A percentile compares a stretch with the other conserved stretches of the same genome.
Evolutionary conservation across 2,329 filamentous ascomycete genomes (phyloP).

Genomic region (Parasarocladium wereldwijsianum): DNA sequence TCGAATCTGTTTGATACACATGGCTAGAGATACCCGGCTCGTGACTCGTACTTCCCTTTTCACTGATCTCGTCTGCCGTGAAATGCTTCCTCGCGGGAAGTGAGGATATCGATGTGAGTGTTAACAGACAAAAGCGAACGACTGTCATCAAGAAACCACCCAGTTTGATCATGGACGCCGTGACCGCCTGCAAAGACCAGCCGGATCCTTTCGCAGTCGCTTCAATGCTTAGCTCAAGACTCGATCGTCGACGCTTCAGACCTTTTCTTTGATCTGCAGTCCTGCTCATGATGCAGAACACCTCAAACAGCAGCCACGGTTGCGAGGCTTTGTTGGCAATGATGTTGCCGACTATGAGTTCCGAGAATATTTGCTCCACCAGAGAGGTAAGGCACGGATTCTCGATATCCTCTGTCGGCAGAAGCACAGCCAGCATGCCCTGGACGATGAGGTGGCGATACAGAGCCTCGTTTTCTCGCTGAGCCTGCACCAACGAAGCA

Average conservation of each 20-base stretch:
- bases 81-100: slow-evolving; percentile 31
- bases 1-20: slow-evolving; percentile 3
- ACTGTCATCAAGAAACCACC: slow-evolving; percentile 40
- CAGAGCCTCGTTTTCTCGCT: slow-evolving; percentile 61
- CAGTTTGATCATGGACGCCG: slow-evolving; percentile 43
- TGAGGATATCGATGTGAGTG: slow-evolving; percentile 52
- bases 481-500: slow-evolving; percentile 36
- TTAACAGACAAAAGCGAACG: slow-evolving; percentile 50
- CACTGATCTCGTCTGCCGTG: slow-evolving; percentile 5
- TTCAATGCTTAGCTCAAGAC: slow-evolving; percentile 5
- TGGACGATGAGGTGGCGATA: slow-evolving; percentile 86
- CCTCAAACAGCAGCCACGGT: slow-evolving; percentile 80
- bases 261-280: slow-evolving; percentile 18
- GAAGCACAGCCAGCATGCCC: slow-evolving; percentile 63
- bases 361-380: slow-evolving; percentile 75
- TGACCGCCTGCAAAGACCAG: slow-evolving; percentile 31
- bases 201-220: slow-evolving; percentile 8
- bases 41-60: slow-evolving; percentile 2
- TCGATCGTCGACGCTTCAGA: too few relatives aligned
- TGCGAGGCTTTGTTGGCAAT: slow-evolving; percentile 70
- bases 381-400: slow-evolving; percentile 75
- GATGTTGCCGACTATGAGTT: slow-evolving; percentile 75
- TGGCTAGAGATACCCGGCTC: too few relatives aligned
- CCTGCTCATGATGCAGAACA: slow-evolving; percentile 55
- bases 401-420: slow-evolving; percentile 84